These are phyloP conservation scores for Pichia pseudocactophila DNA, from an alignment of 805 yeast genomes.

Conservation along the genomic window DNA sequence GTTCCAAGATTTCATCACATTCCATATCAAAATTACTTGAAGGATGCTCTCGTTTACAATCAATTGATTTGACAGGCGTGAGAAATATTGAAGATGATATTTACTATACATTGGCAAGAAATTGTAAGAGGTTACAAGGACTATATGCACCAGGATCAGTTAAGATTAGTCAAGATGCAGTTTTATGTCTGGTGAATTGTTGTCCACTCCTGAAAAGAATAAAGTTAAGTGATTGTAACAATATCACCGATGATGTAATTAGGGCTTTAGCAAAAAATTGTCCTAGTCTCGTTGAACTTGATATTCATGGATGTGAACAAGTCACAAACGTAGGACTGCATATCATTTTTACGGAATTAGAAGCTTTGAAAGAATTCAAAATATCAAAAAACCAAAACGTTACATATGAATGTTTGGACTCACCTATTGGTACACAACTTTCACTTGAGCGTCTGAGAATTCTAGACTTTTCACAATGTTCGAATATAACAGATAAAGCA, in stretches of 20 bases:
- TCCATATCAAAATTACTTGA: constrained; percentile 55
- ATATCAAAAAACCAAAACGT: constrained; percentile 64
- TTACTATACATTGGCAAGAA: constrained; percentile 53
- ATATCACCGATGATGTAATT: constrained; percentile 57
- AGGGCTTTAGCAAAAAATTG: constrained; percentile 58
- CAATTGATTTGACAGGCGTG: constrained; percentile 82
- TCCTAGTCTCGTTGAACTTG: constrained; percentile 79
- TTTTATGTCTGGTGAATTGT: constrained; percentile 44
- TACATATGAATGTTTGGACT: constrained; percentile 53
- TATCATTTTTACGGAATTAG: constrained; percentile 47
- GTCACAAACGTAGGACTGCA: constrained; percentile 59
- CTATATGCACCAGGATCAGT: constrained; percentile 82
- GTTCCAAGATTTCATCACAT: constrained; percentile 50
- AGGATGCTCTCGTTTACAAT: constrained; percentile 65
- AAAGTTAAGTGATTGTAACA: constrained; percentile 63
- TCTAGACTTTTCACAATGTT: constrained; percentile 78
- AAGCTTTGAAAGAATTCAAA: constrained; percentile 77
- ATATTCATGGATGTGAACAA: constrained; percentile 71
- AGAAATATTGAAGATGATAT: constrained; percentile 61
- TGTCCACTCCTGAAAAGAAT: constrained; percentile 78
- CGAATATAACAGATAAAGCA: constrained; percentile 68
- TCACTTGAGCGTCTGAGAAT: constrained; percentile 63
- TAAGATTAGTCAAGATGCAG: constrained; percentile 56
- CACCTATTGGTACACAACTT: constrained; percentile 21
- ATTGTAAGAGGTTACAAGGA: constrained; percentile 78